Base-by-base conservation (phyloP, 805 yeast genomes). In the Pichia pseudocactophila region DNA sequence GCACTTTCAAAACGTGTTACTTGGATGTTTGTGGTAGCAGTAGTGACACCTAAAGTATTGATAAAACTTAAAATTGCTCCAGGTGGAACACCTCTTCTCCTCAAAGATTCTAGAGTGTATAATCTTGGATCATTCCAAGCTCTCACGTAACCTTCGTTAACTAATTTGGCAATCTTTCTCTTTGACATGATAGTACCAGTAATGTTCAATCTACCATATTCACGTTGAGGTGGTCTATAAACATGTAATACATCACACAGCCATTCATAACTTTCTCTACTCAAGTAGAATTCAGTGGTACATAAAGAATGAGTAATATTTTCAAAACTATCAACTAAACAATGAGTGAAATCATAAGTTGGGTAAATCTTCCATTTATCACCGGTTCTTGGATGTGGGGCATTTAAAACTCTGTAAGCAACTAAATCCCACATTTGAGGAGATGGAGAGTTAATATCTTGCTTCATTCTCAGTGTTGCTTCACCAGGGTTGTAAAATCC, bases 401-500 rank as follows among this genome's bases (percentile, higher is more conserved):
- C 88, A 54, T 90, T 74, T 54, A 92, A 71, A 3, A 92, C 96
- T 62, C 99, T 78, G 68, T 92, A 92, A 11, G 98, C 98, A 48
- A 92, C 92, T 50, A 92, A 73, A 66, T 92, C 99, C 99, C 99
- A 92, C 98, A 92, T 92, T 68, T 92, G 98, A 15, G 99, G 99
- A 50, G 86, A 84, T 49, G 96, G 95, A 15, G 92, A 83, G 8
- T 64, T 59, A 49, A 92, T 68, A 57, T 92, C 96, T 71, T 87
- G 96, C 62, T 90, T 90, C 97, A 92, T 92, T 68, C 99, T 82
- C 59, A 92, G 72, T 10, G 88, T 87, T 26, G 96, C 97, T 63
- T 86, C 85, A 51, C 97, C 97, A 34, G 88, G 88, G 51, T 75
- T 71, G 66, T 82, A 92, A 49, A 71, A 69, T 34, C 98, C 98